Conservation (phyloP, 305 asterid species). For the Stenogyne calaminthoides region DNA sequence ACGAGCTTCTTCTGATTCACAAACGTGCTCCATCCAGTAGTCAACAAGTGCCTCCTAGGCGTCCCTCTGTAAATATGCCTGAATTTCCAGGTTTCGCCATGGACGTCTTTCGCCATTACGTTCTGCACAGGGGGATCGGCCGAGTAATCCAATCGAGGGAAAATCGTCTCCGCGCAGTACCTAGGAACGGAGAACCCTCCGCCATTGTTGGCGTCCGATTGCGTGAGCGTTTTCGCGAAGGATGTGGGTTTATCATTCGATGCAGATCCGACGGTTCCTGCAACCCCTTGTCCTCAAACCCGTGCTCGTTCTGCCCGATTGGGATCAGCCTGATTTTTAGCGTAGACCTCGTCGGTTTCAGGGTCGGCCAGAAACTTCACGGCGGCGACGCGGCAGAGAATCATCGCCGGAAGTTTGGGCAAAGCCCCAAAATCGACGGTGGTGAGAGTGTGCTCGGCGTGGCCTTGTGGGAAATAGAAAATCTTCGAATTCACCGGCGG, state of each 20-base stretch:
- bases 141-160: constrained; percentile 59
- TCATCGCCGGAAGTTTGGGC: constrained; percentile 62
- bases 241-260: constrained; percentile 43
- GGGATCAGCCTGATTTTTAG: constrained; percentile 58
- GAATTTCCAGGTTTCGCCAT: constrained; percentile 67
- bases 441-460: constrained; percentile 69
- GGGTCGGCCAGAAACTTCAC: constrained; percentile 72
- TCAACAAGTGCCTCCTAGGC: constrained; percentile 71
- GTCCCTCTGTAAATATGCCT: constrained; percentile 72
- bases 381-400: constrained; percentile 69
- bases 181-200: constrained; percentile 82
- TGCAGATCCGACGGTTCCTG: constrained; percentile 36
- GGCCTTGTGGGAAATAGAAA: constrained; percentile 88
- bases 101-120: constrained; percentile 63
- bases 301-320: constrained; percentile 41
- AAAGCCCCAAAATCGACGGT: constrained; percentile 68
- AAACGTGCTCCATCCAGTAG: constrained; percentile 74
- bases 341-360: constrained; percentile 70
- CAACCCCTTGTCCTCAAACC: constrained; percentile 34
- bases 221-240: constrained; percentile 66
- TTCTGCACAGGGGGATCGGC: constrained; percentile 76
- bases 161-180: constrained; percentile 76
- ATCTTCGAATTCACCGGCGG: constrained; percentile 72
- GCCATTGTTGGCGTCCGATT: constrained; percentile 71
- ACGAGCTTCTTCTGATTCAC: constrained; percentile 70